Base-by-base conservation (phyloP, 78 protist species). In the Mastigamoeba balamuthi region DNA sequence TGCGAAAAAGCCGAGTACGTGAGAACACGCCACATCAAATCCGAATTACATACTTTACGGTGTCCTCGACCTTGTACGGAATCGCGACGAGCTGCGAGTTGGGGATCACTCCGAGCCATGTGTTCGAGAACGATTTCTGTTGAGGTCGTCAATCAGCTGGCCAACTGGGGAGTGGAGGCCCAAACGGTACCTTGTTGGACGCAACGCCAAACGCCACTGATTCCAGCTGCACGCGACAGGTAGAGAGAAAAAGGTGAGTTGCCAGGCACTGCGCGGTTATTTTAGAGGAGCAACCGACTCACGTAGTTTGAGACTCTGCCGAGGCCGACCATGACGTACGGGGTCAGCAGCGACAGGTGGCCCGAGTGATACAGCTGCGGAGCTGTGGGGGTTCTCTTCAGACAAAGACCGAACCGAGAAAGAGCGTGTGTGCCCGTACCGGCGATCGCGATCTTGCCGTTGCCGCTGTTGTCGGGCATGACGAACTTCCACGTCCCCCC, bases 61-160 rank as follows among this genome's bases (percentile, higher is more conserved):
- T 33, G 88, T 80, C 52, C 28, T 70, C 0, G 53, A 36, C 5
- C 53, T 65, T 64, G 5, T 76, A 84, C 1, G 88, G 88, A 0
- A 84, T 68, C 38, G 84, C 83, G 1, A 84, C 88, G 27, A 84
- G 65, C 44, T 84, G 88, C 28, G 81, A 73, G 35, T 84, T 84
- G 33, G 88, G 88, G 23, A 84, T 77, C 7, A 82, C 76, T 5
- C 88, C 80, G 17, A 78, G 72, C 88, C 88, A 84, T 40, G 41
- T 84, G 69, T 63, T 76, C 58, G 43, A 82, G 74, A 6, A 76
- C 78, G 25, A n/a, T n/a, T n/a, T n/a, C n/a, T n/a, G n/a, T n/a
- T n/a, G n/a, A n/a, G n/a, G n/a, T n/a, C n/a, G n/a, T n/a, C n/a
- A n/a, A n/a, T n/a, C n/a, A n/a, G n/a, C n/a, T n/a, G n/a, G n/a